Conservation (phyloP, 1,284 basidiomycete species). For the Uromyces viciae-fabae region DNA sequence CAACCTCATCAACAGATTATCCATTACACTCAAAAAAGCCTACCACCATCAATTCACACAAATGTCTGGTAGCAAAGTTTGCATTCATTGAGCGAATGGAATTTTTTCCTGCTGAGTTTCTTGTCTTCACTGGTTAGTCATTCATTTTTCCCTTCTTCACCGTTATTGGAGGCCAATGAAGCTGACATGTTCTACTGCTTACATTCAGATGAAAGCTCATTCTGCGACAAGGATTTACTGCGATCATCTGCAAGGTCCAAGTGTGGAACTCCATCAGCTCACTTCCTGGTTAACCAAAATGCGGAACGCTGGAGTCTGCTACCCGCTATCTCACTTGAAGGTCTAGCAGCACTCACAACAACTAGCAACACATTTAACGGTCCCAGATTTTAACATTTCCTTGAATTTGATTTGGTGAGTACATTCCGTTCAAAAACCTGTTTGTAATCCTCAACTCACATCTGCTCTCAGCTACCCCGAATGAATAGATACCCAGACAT, state of each 20-base stretch:
- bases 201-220: not conserved
- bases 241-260: not conserved
- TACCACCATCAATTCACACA: not conserved
- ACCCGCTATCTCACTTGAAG: not conserved
- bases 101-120: not conserved
- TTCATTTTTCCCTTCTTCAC: not conserved
- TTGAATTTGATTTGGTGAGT: slow-evolving; percentile 8
- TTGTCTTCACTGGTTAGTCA: slow-evolving; percentile 15
- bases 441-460: not conserved
- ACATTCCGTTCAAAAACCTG: not conserved
- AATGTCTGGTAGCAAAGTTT: not conserved
- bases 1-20: not conserved
- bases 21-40: not conserved
- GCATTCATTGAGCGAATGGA: not conserved
- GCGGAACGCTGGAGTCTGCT: not conserved
- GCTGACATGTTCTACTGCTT: not conserved
- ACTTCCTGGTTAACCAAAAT: not conserved
- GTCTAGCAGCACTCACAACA: not conserved
- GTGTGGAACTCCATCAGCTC: not conserved
- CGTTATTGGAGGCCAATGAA: not conserved
- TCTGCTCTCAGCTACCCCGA: not conserved
- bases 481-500: too few relatives aligned
- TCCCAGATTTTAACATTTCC: not conserved
- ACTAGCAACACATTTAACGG: not conserved
- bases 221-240: not conserved